Base-by-base conservation (phyloP, 306 rosid genomes). In the Macrotyloma uniflorum region DNA sequence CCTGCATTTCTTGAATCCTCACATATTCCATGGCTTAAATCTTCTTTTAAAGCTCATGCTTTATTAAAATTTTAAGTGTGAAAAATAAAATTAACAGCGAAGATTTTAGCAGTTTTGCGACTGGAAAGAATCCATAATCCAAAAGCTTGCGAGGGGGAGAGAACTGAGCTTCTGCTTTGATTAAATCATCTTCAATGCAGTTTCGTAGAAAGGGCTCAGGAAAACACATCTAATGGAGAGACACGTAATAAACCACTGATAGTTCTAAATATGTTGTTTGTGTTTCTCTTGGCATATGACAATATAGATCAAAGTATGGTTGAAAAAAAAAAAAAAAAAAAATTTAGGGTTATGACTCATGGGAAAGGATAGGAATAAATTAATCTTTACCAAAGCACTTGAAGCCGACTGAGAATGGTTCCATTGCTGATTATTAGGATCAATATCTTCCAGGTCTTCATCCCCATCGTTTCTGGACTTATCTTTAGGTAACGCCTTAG, bases 361-460 rank as follows among this genome's bases (percentile, higher is more conserved):
- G 73, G 15, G 72, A 5, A 47, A 42, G 18, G 55, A 28, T 5
- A 26, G 35, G 64, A 10, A 15, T 23, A 55, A 55, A 30, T 55
- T 55, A 40, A 14, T 40, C 58, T 84, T 49, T 94, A 92, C 97
- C 98, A 78, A 23, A 74, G 80, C 80, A 81, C 85, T 86, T 57
- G 91, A 75, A 66, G 86, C 80, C 81, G 82, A 84, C 65, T 61
- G 80, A 76, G 88, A 93, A 72, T 80, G 74, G 66, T 50, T 81
- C 69, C 77, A 80, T 1, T 6, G 83, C 50, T 80, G 80, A 71
- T 63, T 26, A 42, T 80, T 75, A 26, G 76, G 86, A 16, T 70
- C 85, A 2, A 20, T 63, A 40, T 77, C 82, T 68, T 81, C 96
- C 14, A 58, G 77, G 75, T 65, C 83, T 73, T 6, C 80, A 61